Base-by-base conservation (phyloP, 192 early-diverging fungal species). In the Lunasporangiospora selenospora region DNA sequence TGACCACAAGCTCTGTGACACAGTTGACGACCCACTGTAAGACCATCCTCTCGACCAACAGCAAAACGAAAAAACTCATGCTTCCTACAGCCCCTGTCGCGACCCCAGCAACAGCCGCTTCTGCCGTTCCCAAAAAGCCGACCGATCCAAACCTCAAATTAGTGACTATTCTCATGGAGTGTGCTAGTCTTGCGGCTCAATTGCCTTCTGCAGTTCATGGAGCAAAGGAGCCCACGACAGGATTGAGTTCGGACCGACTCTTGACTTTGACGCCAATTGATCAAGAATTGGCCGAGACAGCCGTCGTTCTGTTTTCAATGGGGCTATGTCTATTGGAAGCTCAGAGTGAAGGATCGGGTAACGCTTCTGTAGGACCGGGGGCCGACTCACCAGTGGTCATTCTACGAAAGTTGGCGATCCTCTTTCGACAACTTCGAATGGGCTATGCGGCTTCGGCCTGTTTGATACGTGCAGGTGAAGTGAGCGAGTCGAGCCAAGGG, bases 61-160 rank as follows among this genome's bases (percentile, higher is more conserved):
- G 53, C 33, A 76, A 76, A 50, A 67, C 65, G 16, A 53, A 67
- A 44, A 67, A 63, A 27, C 33, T 67, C 2, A 57, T 67, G 61
- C 23, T 23, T 31, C n/a, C 58, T 3, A 12, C 51, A 4, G 5
- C 45, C 4, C 19, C 59, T n/a, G 3, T 32, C 31, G 8, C 58
- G 42, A 19, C 63, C 4, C 19, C 45, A 45, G 3, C 40, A 43
- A 36, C 1, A 16, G 24, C 53, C 36, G 3, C 26, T 3, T 27
- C 18, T 23, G 32, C 33, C 3, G 16, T 58, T 23, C 34, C n/a
- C 15, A 67, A 57, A 24, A 52, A 59, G n/a, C 56, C 73, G 31
- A 9, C 65, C n/a, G 75, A 76, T 18, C 64, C 59, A 13, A 76
- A 63, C 23, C 48, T 67, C 13, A 57, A 67, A 29, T 36, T 76